These are phyloP conservation scores for Castanopsis chinensis DNA, from an alignment of 306 rosid species.

Conservation along the genomic window DNA sequence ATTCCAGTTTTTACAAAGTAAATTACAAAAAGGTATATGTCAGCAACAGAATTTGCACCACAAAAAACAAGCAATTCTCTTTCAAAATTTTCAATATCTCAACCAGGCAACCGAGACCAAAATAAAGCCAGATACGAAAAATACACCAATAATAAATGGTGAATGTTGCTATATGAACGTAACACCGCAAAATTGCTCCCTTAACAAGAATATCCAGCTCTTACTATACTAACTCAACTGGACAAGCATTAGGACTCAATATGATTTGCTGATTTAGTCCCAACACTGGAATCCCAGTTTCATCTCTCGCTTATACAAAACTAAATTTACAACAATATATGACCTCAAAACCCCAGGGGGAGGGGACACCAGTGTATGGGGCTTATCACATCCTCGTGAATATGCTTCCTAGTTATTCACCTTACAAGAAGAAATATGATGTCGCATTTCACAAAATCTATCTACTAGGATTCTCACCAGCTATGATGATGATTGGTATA, in stretches of 20 bases:
- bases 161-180: neutral
- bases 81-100: neutral
- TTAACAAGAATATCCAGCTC: too few relatives aligned
- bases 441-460: too few relatives aligned
- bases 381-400: too few relatives aligned
- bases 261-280: neutral
- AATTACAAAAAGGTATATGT: too few relatives aligned
- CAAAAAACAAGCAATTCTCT: neutral
- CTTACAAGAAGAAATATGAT: too few relatives aligned
- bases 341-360: neutral
- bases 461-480: too few relatives aligned
- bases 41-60: too few relatives aligned
- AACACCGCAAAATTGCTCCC: slow-evolving; percentile 2
- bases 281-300: neutral
- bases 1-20: too few relatives aligned
- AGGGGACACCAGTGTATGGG: too few relatives aligned
- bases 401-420: too few relatives aligned
- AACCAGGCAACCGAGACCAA: neutral
- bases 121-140: neutral
- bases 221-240: neutral
- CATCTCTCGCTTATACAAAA: too few relatives aligned
- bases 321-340: neutral
- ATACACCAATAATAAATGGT: neutral
- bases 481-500: too few relatives aligned
- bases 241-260: neutral